phyloP scores from a whole-genome alignment of 768 basidiomycete species.

The Infundibulicybe gibba region DNA sequence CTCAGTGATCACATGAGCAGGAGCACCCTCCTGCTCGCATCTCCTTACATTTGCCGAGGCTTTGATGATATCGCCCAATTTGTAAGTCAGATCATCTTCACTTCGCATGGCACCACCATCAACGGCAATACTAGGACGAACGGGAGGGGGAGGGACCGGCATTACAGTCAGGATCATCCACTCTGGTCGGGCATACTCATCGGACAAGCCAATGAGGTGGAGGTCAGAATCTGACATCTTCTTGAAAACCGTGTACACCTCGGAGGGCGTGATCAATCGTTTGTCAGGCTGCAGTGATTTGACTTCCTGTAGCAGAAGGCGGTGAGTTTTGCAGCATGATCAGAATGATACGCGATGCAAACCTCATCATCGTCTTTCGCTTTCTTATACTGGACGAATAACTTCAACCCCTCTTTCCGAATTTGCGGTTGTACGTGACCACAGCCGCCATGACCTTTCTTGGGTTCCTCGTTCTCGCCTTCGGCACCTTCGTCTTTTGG shows the following conservation, averaged over 20 bases:
- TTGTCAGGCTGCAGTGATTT: slow-evolving; percentile 83
- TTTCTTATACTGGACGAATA: slow-evolving; percentile 93
- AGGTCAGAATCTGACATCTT: slow-evolving; percentile 93
- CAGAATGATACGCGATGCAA: slow-evolving; percentile 20
- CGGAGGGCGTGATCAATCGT: slow-evolving; percentile 75
- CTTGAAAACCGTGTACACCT: slow-evolving; percentile 92
- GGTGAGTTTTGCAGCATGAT: slow-evolving; percentile 9
- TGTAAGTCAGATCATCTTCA: slow-evolving; percentile 98
- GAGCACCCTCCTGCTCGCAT: slow-evolving; percentile 95
- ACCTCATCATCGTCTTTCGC: slow-evolving; percentile 95
- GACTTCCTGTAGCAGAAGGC: slow-evolving; percentile 50
- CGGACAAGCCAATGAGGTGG: slow-evolving; percentile 85
- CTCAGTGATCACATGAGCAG: slow-evolving; percentile 92
- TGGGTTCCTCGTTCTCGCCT: slow-evolving; percentile 64
- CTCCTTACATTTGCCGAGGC: slow-evolving; percentile 88
- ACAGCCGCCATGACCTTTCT: slow-evolving; percentile 96
- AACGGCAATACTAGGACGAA: slow-evolving; percentile 95
- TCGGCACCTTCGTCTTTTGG: slow-evolving; percentile 82
- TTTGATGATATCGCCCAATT: slow-evolving; percentile 95
- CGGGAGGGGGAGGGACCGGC: slow-evolving; percentile 96
- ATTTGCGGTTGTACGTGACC: slow-evolving; percentile 88
- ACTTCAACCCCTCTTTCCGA: slow-evolving; percentile 92
- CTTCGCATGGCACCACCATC: slow-evolving; percentile 96
- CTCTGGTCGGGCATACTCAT: slow-evolving; percentile 94
- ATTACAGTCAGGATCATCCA: slow-evolving; percentile 99